Conservation (phyloP, 352 stramenopile genomes). For the Thalassiosira pacifica region DNA sequence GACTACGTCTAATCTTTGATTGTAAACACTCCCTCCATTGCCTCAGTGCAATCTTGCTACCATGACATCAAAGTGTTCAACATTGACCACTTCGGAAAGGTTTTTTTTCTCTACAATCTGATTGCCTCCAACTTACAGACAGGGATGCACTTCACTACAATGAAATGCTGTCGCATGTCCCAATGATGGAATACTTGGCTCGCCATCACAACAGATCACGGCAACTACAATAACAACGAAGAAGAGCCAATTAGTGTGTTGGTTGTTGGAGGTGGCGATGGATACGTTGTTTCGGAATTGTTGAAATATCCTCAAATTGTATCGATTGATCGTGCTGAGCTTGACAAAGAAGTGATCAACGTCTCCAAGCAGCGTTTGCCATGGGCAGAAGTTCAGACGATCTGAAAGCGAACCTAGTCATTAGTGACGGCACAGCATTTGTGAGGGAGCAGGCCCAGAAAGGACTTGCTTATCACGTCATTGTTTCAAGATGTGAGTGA, state of each 20-base stretch:
- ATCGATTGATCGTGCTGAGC: slow-evolving; percentile 81
- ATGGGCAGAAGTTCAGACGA: slow-evolving; percentile 76
- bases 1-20: slow-evolving; percentile 47
- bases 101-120: slow-evolving; percentile 79
- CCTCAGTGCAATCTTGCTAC: slow-evolving; percentile 63
- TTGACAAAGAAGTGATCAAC: slow-evolving; percentile 78
- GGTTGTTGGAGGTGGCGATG: slow-evolving; percentile 71
- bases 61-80: slow-evolving; percentile 77
- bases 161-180: slow-evolving; percentile 76
- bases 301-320: slow-evolving; percentile 71
- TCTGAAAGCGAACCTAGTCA: slow-evolving; percentile 68
- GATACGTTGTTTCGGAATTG: slow-evolving; percentile 59
- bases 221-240: background rate
- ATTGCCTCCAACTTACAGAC: slow-evolving; percentile 73
- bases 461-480: slow-evolving; percentile 72
- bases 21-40: slow-evolving; percentile 22
- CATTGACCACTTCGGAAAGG: slow-evolving; percentile 74
- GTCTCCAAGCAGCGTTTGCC: slow-evolving; percentile 74
- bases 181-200: slow-evolving; percentile 69
- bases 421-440: slow-evolving; percentile 77
- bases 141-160: slow-evolving; percentile 73
- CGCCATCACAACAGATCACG: too few species aligned
- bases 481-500: slow-evolving; percentile 83
- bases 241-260: slow-evolving; percentile 47
- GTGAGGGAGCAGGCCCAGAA: slow-evolving; percentile 56